Conservation (phyloP, 176 grass and related monocot species). For the Musa schizocarpa region DNA sequence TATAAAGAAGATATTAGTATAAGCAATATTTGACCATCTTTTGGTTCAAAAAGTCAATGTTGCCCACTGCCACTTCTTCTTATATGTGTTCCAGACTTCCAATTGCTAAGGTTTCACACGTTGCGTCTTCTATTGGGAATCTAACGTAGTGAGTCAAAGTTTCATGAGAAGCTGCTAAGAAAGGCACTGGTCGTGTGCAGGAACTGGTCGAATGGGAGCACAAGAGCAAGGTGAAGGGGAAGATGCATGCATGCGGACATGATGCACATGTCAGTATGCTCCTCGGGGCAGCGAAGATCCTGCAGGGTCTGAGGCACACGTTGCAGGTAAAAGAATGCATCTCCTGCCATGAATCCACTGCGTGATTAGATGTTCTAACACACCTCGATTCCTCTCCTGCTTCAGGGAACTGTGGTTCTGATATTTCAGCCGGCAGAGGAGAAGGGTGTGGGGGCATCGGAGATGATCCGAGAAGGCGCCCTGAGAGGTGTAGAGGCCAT, state of each 20-base stretch:
- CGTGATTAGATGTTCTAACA: not conserved
- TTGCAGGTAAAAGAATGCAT: conserved; percentile 33
- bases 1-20: no score
- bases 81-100: no score
- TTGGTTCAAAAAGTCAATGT: no score
- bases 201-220: conserved; percentile 88
- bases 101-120: no score
- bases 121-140: no score
- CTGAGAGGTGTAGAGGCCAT: conserved; percentile 3
- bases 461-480: not conserved
- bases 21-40: no score
- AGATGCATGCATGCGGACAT: conserved; percentile 93
- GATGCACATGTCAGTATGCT: conserved; percentile 78
- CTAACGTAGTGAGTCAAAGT: no score
- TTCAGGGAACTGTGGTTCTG: conserved; percentile 19
- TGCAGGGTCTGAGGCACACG: conserved; percentile 42
- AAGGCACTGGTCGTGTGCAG: conserved; percentile 13
- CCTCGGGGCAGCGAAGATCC: conserved; percentile 71
- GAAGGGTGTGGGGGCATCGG: not conserved
- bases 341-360: not conserved
- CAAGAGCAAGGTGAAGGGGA: conserved; percentile 57
- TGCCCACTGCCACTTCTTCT: no score
- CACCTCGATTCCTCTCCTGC: no score
- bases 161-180: no score
- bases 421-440: conserved; percentile 21